Conservation (phyloP, 164 flowering plant genomes). For the Magnolia officinalis region DNA sequence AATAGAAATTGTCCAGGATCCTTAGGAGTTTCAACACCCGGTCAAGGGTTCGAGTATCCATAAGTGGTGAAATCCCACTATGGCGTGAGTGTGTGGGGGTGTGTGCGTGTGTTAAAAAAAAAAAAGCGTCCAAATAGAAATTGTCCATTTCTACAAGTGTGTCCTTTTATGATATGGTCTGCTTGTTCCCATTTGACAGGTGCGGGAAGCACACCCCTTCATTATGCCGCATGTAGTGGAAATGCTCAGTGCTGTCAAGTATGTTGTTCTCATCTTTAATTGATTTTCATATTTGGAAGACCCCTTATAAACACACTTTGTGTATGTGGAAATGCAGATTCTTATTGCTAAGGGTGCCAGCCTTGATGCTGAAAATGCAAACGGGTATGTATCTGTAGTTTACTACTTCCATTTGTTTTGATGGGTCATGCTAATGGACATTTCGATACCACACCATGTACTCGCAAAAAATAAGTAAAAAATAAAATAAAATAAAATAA, state of each 20-base stretch:
- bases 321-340: conserved; percentile 34
- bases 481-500: too few species aligned
- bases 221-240: conserved; percentile 97
- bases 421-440: not conserved
- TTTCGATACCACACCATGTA: too few species aligned
- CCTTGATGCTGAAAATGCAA: conserved; percentile 67
- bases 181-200: conserved; percentile 39
- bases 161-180: not conserved
- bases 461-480: too few species aligned
- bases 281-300: not conserved
- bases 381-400: conserved; percentile 52
- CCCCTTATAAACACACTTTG: not conserved
- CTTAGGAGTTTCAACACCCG: too few species aligned
- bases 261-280: conserved; percentile 11
- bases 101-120: too few species aligned
- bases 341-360: conserved; percentile 76
- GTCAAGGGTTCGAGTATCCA: too few species aligned
- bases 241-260: conserved; percentile 92
- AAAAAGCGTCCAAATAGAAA: not conserved
- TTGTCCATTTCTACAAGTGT: not conserved
- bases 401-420: not conserved
- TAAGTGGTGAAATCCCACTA: too few species aligned
- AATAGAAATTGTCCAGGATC: not conserved
- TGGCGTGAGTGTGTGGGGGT: too few species aligned
- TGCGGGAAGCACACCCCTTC: conserved; percentile 92